phyloP scores from a whole-genome alignment of 2,329 filamentous ascomycete species.

The Phyllosticta ampelicida region DNA sequence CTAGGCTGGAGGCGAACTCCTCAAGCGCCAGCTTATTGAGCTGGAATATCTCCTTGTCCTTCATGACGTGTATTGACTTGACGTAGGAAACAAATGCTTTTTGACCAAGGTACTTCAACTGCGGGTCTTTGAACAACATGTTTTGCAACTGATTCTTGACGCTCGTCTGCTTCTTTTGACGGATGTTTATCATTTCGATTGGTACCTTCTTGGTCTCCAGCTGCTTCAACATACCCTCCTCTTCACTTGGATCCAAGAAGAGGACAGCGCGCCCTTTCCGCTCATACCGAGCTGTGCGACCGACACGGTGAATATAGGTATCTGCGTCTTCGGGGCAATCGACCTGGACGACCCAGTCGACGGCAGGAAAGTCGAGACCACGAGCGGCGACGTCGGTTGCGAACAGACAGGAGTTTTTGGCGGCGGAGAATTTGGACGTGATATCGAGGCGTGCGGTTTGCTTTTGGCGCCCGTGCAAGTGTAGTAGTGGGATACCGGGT shows the following conservation, averaged over 20 bases:
- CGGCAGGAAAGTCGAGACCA: slow-evolving; percentile 89
- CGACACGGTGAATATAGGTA: slow-evolving; percentile 95
- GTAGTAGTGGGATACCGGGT: slow-evolving; percentile 83
- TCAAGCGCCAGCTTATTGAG: slow-evolving; percentile 75
- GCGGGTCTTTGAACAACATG: slow-evolving; percentile 90
- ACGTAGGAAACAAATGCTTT: slow-evolving; percentile 92
- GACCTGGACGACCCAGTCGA: slow-evolving; percentile 98
- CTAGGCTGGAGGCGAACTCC: slow-evolving; percentile 72
- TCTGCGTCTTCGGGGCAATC: slow-evolving; percentile 95
- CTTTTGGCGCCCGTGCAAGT: slow-evolving; percentile 90
- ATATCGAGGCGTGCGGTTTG: slow-evolving; percentile 82
- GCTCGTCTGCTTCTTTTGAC: slow-evolving; percentile 77
- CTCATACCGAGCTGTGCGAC: slow-evolving; percentile 87
- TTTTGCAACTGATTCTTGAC: slow-evolving; percentile 80
- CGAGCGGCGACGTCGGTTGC: slow-evolving; percentile 91
- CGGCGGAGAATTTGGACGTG: slow-evolving; percentile 67
- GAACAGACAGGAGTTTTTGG: slow-evolving; percentile 80
- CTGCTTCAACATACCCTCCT: slow-evolving; percentile 77
- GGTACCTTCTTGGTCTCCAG: slow-evolving; percentile 84
- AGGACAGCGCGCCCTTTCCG: slow-evolving; percentile 77
- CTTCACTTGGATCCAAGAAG: slow-evolving; percentile 86
- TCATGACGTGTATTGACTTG: slow-evolving; percentile 75
- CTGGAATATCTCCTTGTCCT: slow-evolving; percentile 85
- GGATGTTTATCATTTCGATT: slow-evolving; percentile 75
- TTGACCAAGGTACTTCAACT: slow-evolving; percentile 88